Base-by-base conservation (phyloP, 2,329 filamentous ascomycete species). In the Aspergillus quadrilineatus region DNA sequence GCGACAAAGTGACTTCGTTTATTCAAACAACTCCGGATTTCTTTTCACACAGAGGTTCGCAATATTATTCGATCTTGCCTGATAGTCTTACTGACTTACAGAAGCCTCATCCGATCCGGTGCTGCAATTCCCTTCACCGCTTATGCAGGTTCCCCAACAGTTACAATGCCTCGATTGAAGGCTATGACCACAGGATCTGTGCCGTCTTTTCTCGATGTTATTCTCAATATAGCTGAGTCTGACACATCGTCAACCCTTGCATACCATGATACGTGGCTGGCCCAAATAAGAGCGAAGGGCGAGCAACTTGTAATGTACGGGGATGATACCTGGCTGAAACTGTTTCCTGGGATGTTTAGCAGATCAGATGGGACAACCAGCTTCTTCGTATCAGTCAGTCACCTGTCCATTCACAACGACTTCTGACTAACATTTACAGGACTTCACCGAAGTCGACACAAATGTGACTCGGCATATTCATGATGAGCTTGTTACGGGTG, bases 101-200 rank as follows among this genome's bases (percentile, higher is more conserved):
- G 34, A 9, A 36, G 34, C 65, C 81, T 97, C 63, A 96, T 97
- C 69, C 85, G 88, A 67, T 81, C 86, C 73, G 93, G 93, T 57
- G 82, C 83, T 57, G 95, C 94, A 6, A 80, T 97, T 37, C 94
- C 94, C 3, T 99, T 96, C 72, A 99, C 94, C 32, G 93, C 93
- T 34, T 89, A 96, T 81, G 94, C 94, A 15, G 89, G 90, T n/a
- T 92, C 95, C 50, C 94, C 94, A 1, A 99, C 94, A 6, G 93
- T 99, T 60, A 99, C 94, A 15, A 97, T 99, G 94, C 94, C 94
- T 42, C 87, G 93, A 60, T 87, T 99, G 67, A 99, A 99, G 77
- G 92, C 94, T 48, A 92, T 99, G 61, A 99, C 94, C 0, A 97
- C 94, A 1, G 94, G 94, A 59, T 97, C 93, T 1, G 94, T 96